Percentiles rank a stretch among this genome's conserved stretches.
These are phyloP conservation scores for Talaromyces adpressus DNA, from an alignment of 495 filamentous ascomycete genomes.

Conservation along the genomic window DNA sequence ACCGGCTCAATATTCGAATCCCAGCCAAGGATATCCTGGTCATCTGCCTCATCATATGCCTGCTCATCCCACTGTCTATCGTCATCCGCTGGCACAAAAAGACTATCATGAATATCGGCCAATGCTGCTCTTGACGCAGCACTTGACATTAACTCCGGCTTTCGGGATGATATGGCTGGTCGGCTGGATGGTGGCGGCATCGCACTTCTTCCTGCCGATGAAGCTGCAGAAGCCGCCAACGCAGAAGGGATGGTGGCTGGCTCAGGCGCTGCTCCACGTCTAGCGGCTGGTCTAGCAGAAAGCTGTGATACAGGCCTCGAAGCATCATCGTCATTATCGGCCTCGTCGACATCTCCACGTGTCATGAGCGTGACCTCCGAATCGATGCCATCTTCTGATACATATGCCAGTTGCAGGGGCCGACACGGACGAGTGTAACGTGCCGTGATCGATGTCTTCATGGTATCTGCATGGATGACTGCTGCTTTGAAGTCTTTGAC, in stretches of 20 bases:
- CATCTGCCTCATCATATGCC: slow-evolving; percentile 60
- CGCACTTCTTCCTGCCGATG: slow-evolving; percentile 12
- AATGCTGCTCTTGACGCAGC: slow-evolving; percentile 5
- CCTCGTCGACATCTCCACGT: slow-evolving; percentile 66
- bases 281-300: slow-evolving; percentile 25
- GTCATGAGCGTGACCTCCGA: slow-evolving; percentile 95
- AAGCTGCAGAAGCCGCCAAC: neutral
- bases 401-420: slow-evolving; percentile 79
- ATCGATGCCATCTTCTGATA: slow-evolving; percentile 56
- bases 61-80: slow-evolving; percentile 75
- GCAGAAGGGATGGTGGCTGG: neutral
- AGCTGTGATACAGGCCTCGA: slow-evolving; percentile 29
- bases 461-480: slow-evolving; percentile 73
- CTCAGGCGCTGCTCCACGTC: slow-evolving; percentile 9
- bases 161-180: slow-evolving; percentile 12
- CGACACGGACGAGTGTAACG: slow-evolving; percentile 71
- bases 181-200: slow-evolving; percentile 25
- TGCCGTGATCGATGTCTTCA: slow-evolving; percentile 64
- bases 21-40: slow-evolving; percentile 74
- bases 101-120: slow-evolving; percentile 60
- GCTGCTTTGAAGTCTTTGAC: slow-evolving; percentile 95
- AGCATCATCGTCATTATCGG: slow-evolving; percentile 42
- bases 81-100: slow-evolving; percentile 74
- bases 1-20: slow-evolving; percentile 57
- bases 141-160: slow-evolving; percentile 1